These are phyloP conservation scores for Globisporangium carolinianum DNA, from an alignment of 352 stramenopile species.

Conservation along the genomic window DNA sequence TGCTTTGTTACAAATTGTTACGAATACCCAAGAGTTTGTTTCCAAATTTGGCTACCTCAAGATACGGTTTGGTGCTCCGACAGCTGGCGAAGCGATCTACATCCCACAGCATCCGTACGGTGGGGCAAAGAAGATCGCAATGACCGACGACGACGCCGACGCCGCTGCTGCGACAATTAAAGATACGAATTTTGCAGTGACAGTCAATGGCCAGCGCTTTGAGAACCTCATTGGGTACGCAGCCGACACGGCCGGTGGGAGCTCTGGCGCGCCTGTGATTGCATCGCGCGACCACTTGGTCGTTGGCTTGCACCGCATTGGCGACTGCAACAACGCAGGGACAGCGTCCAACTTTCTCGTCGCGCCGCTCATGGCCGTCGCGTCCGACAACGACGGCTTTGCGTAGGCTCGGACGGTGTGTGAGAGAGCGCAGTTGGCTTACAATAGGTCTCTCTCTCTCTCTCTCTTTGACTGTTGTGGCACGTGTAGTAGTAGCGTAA, in stretches of 20 bases:
- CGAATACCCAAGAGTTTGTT: constrained; percentile 26
- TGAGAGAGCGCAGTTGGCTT: no score
- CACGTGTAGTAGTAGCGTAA: no score
- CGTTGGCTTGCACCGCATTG: constrained; percentile 30
- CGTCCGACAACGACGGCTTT: constrained; percentile 26
- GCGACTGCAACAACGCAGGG: constrained; percentile 33
- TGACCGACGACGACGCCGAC: constrained; percentile 33
- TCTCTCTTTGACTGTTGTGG: no score
- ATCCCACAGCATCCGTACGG: constrained; percentile 12
- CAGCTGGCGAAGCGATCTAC: constrained; percentile 46
- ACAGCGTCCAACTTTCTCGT: constrained; percentile 15
- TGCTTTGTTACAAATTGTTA: constrained; percentile 42
- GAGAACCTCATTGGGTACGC: constrained; percentile 20
- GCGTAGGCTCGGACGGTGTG: no score
- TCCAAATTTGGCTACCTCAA: constrained; percentile 54
- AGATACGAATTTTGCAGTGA: constrained; percentile 23
- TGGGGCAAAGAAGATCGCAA: constrained; percentile 56
- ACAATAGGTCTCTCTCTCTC: no score
- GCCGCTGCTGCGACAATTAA: constrained; percentile 26
- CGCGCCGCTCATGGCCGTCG: constrained; percentile 14
- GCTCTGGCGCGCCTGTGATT: constrained; percentile 20
- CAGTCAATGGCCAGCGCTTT: constrained; percentile 21
- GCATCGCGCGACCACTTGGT: constrained; percentile 6
- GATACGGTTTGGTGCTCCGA: constrained; percentile 37
- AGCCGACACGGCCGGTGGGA: constrained; percentile 16